Conservation (phyloP, 1,284 basidiomycete genomes). For the Boletellus deceptivus region DNA sequence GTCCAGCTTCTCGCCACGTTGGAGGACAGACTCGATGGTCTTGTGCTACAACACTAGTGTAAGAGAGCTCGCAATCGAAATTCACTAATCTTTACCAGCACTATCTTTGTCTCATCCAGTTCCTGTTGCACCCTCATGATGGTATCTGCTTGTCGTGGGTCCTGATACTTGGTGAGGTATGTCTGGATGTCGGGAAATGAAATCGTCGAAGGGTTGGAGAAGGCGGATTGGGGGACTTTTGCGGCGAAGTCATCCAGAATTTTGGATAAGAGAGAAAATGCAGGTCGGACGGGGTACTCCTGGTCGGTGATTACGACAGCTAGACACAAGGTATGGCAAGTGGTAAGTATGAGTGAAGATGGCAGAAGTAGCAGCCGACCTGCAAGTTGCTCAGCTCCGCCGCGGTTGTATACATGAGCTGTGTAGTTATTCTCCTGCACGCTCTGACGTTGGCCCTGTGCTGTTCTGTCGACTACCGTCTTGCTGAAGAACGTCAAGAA, state of each 20-base stretch:
- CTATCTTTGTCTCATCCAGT: constrained; percentile 98
- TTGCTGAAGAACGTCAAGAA: constrained; percentile 90
- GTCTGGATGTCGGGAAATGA: constrained; percentile 72
- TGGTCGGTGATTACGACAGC: constrained; percentile 93
- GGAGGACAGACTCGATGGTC: constrained; percentile 96
- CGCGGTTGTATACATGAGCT: constrained; percentile 89
- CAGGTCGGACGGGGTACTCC: constrained; percentile 96
- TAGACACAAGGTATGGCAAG: constrained; percentile 30
- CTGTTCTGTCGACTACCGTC: constrained; percentile 91
- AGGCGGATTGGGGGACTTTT: constrained; percentile 73
- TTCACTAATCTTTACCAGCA: constrained; percentile 49
- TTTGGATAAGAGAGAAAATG: constrained; percentile 94
- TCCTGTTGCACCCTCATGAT: constrained; percentile 99
- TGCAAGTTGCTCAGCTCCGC: constrained; percentile 75
- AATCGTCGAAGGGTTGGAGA: constrained; percentile 59
- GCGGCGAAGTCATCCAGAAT: constrained; percentile 90
- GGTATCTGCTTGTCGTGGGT: constrained; percentile 95
- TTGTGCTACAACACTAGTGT: constrained; percentile 72
- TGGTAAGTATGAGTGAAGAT: constrained; percentile 4
- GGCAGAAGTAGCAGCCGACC: constrained; percentile 42
- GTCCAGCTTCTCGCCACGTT: constrained; percentile 96
- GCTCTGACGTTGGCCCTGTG: constrained; percentile 85
- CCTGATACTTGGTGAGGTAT: constrained; percentile 94
- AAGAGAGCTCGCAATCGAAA: neutral
- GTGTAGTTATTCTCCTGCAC: constrained; percentile 95